Percentiles rank a stretch among this genome's conserved stretches.
phyloP scores from a whole-genome alignment of 345 rosid species.

The Aegle marmelos region DNA sequence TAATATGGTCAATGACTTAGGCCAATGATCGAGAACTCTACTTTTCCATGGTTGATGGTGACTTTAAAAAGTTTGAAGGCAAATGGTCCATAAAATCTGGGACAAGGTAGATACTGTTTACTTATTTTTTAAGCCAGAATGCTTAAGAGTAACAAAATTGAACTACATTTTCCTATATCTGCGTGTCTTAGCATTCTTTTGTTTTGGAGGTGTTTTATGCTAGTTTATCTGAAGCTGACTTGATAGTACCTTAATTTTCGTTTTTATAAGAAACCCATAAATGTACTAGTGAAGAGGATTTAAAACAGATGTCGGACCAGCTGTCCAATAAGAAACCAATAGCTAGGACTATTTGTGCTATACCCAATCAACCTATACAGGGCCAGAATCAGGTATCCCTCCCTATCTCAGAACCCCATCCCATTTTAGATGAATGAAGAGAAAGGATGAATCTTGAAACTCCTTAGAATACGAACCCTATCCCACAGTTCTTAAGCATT shows the following conservation, averaged over 20 bases:
- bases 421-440: too few relatives aligned
- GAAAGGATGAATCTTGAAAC: too few relatives aligned
- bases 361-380: too few relatives aligned
- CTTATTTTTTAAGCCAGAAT: background rate
- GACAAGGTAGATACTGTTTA: constrained; percentile 42
- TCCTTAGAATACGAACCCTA: too few relatives aligned
- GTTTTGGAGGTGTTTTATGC: background rate
- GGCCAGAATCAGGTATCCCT: too few relatives aligned
- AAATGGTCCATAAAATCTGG: constrained; percentile 85
- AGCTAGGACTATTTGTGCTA: too few relatives aligned
- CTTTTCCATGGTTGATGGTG: constrained; percentile 97
- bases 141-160: background rate
- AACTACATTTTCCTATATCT: background rate
- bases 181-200: background rate
- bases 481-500: too few relatives aligned
- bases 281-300: too few relatives aligned
- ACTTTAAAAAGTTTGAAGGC: constrained; percentile 96
- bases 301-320: too few relatives aligned
- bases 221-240: background rate
- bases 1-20: constrained; percentile 29
- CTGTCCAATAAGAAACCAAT: too few relatives aligned
- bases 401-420: too few relatives aligned
- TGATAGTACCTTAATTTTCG: background rate
- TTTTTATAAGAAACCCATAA: too few relatives aligned
- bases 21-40: constrained; percentile 63